A percentile compares a stretch with the other conserved stretches of the same genome.
Conservation (phyloP, 2,329 filamentous ascomycete species). For the Nigrospora oryzae region DNA sequence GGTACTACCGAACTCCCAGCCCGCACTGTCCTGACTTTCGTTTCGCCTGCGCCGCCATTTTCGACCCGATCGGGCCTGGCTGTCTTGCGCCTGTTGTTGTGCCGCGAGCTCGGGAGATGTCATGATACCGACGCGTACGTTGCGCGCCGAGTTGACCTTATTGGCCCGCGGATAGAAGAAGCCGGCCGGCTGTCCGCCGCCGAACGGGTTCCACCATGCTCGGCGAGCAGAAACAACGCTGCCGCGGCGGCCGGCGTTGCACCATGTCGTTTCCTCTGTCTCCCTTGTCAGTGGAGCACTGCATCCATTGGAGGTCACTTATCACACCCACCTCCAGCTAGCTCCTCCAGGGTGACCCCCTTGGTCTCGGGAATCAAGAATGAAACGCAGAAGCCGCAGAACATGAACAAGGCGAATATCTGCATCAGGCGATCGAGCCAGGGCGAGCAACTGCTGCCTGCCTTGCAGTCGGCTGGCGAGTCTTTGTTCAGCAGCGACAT, state of each 20-base stretch:
- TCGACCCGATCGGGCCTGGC: conserved; percentile 9
- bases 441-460: conserved; percentile 34
- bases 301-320: no score
- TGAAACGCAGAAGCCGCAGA: conserved; percentile 59
- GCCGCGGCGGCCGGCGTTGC: conserved; percentile 42
- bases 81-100: conserved; percentile 11
- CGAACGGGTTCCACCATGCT: conserved; percentile 35
- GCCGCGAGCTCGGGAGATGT: conserved; percentile 29
- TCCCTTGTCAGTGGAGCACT: no score
- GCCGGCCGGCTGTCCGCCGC: conserved; percentile 41
- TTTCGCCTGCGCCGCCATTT: conserved; percentile 9
- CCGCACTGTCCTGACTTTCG: conserved; percentile 2
- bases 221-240: conserved; percentile 30
- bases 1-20: conserved; percentile 12
- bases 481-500: conserved; percentile 54
- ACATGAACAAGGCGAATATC: conserved; percentile 75
- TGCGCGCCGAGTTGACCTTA: conserved; percentile 13
- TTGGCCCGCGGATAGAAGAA: conserved; percentile 33
- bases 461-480: conserved; percentile 36
- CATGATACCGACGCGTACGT: conserved; percentile 31
- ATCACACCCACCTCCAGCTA: conserved; percentile 38
- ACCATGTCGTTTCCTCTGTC: conserved; percentile 50
- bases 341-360: conserved; percentile 62
- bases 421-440: conserved; percentile 69
- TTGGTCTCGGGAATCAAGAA: conserved; percentile 74